These are phyloP conservation scores for Annulohypoxylon maeteangense DNA, from an alignment of 495 filamentous ascomycete genomes.

Conservation along the genomic window DNA sequence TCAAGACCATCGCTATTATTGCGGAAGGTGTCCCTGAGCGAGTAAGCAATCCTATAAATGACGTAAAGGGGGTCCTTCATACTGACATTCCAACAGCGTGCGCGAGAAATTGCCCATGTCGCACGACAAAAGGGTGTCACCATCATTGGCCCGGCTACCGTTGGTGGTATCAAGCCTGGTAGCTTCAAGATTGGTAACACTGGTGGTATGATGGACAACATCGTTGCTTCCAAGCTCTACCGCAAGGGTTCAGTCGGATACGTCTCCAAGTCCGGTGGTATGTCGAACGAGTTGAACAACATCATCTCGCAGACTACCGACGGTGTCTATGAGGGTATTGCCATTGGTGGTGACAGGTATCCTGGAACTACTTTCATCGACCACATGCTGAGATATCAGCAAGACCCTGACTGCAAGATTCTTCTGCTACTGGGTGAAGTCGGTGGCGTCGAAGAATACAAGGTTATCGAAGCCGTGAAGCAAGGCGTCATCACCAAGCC, in stretches of 20 bases:
- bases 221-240: slow-evolving; percentile 99
- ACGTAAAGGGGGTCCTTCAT: background rate
- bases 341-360: slow-evolving; percentile 98
- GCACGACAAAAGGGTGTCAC: slow-evolving; percentile 98
- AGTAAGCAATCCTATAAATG: slow-evolving; percentile 63
- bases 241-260: slow-evolving; percentile 98
- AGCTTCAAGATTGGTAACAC: slow-evolving; percentile 99
- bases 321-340: slow-evolving; percentile 98
- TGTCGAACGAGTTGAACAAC: slow-evolving; percentile 99
- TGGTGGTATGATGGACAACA: slow-evolving; percentile 99
- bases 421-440: slow-evolving; percentile 96
- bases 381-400: slow-evolving; percentile 93
- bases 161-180: slow-evolving; percentile 99
- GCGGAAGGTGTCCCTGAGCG: slow-evolving; percentile 98
- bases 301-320: slow-evolving; percentile 95
- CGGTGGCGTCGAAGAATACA: slow-evolving; percentile 99
- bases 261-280: slow-evolving; percentile 99
- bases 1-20: slow-evolving; percentile 98
- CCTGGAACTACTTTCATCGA: slow-evolving; percentile 99
- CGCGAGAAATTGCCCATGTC: slow-evolving; percentile 94
- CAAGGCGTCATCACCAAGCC: slow-evolving; percentile 94
- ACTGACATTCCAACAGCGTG: slow-evolving; percentile 69
- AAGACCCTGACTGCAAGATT: slow-evolving; percentile 96
- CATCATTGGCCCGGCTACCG: slow-evolving; percentile 97
- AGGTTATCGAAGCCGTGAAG: slow-evolving; percentile 98